Percentiles rank a stretch among this genome's conserved stretches.
These are phyloP conservation scores for Candida labiduridarum DNA, from an alignment of 1,139 yeast species.

Conservation along the genomic window DNA sequence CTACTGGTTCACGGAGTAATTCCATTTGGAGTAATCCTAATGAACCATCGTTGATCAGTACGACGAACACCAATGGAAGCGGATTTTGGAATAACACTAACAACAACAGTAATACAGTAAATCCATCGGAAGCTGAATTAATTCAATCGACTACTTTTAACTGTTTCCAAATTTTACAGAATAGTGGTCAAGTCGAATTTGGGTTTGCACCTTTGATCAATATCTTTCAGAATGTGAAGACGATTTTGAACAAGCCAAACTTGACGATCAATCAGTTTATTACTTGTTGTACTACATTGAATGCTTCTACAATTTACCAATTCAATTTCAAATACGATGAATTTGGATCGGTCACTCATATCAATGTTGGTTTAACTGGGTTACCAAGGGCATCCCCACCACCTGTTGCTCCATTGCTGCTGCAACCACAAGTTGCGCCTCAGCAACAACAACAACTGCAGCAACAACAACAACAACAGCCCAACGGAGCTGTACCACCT, in stretches of 20 bases:
- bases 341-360: slow-evolving; percentile 47
- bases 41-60: slow-evolving; percentile 8
- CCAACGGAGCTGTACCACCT: slow-evolving; percentile 6
- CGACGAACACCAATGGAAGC: slow-evolving; percentile 7
- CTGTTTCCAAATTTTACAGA: slow-evolving; percentile 37
- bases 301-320: slow-evolving; percentile 24
- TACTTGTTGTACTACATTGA: slow-evolving; percentile 27
- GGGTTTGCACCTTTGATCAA: slow-evolving; percentile 40
- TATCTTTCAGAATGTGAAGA: slow-evolving; percentile 36
- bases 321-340: slow-evolving; percentile 54
- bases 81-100: slow-evolving; percentile 16
- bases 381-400: slow-evolving; percentile 12
- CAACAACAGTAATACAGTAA: not conserved
- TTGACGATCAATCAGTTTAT: slow-evolving; percentile 48
- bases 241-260: slow-evolving; percentile 25
- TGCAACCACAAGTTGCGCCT: slow-evolving; percentile 3
- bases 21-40: slow-evolving; percentile 34
- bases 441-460: slow-evolving; percentile 6
- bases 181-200: slow-evolving; percentile 37
- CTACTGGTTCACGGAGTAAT: slow-evolving; percentile 21
- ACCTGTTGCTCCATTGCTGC: slow-evolving; percentile 1
- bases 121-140: slow-evolving; percentile 11
- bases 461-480: slow-evolving; percentile 3
- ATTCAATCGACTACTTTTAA: slow-evolving; percentile 28
- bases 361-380: slow-evolving; percentile 28